Conservation (phyloP, 2,329 filamentous ascomycete genomes). For the Aspergillus phoenicis region DNA sequence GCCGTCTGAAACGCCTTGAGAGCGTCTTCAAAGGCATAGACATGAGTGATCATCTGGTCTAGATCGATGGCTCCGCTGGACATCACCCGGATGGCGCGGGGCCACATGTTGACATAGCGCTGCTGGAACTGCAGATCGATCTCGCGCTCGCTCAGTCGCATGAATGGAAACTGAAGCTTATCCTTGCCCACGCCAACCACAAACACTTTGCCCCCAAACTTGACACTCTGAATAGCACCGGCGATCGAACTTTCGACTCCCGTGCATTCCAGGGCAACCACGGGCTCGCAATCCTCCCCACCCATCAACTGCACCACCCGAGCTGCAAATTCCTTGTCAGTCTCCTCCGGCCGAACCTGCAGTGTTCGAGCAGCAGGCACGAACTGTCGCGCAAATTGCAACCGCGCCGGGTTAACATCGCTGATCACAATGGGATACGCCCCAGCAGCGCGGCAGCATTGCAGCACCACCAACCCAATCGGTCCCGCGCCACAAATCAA, state of each 20-base stretch:
- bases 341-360: not conserved
- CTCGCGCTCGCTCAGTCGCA: not conserved
- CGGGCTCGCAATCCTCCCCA: not conserved
- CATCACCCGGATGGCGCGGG: not conserved
- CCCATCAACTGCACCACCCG: not conserved
- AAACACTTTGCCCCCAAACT: not conserved
- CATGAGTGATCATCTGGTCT: not conserved
- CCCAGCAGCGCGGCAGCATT: not conserved
- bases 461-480: not conserved
- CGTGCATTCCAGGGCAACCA: not conserved
- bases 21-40: not conserved
- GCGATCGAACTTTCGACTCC: not conserved
- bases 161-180: not conserved
- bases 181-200: not conserved
- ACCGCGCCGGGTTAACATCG: not conserved
- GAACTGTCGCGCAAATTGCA: not conserved
- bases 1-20: not conserved
- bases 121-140: not conserved
- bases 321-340: not conserved
- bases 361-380: not conserved
- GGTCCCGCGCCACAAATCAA: not conserved
- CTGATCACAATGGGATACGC: not conserved
- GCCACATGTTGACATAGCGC: not conserved
- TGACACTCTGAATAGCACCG: not conserved
- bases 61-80: not conserved